Evolutionary conservation across 225 moss, liverwort and hornwort genomes (phyloP), one percentile per base, ranked within the genome.

Genomic region (Climacium dendroides): DNA sequence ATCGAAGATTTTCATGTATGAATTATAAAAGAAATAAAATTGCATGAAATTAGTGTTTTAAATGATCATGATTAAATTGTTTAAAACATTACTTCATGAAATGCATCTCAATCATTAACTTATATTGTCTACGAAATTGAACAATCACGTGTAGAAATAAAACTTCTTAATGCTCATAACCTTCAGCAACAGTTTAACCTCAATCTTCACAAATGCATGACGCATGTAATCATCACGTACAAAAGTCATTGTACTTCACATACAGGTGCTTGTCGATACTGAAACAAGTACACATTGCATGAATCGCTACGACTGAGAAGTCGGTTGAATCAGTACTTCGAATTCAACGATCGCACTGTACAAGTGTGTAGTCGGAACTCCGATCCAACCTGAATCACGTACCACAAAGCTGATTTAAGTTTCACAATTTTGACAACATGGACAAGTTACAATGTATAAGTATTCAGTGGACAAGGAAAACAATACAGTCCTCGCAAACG

Each of bases 1-100:
- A 53, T 15, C 15, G 2, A 0, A 57, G 0, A 7, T 57, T 37
- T 0, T 10, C 11, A 37, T 2, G 0, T 1, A 17, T 37, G 2
- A 54, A 77, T 15, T 24, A 23, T 25, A 0, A 3, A 54, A 35
- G 14, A 14, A 0, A 53, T n/a, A 22, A 23, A 1, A 76, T 15
- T 9, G 0, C 23, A 52, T 22, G 0, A 53, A 77, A n/a, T 0
- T 16, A 55, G 0, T 35, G 3, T 16, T 37, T 52, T 5, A 5
- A 7, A 18, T 18, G 5, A 39, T 78, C 3, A 17, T 12, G 3
- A 28, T 41, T 8, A 0, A 18, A 53, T 43, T 30, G 0, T 11
- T 79, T 3, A 4, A 8, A 26, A 13, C 2, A 0, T 1, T 28
- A 15, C 1, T 4, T 8, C 5, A 32, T 41, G 0, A 29, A 41